Evolutionary conservation across 1,284 basidiomycete genomes (phyloP).

Genomic region (Gymnopus androsaceus): DNA sequence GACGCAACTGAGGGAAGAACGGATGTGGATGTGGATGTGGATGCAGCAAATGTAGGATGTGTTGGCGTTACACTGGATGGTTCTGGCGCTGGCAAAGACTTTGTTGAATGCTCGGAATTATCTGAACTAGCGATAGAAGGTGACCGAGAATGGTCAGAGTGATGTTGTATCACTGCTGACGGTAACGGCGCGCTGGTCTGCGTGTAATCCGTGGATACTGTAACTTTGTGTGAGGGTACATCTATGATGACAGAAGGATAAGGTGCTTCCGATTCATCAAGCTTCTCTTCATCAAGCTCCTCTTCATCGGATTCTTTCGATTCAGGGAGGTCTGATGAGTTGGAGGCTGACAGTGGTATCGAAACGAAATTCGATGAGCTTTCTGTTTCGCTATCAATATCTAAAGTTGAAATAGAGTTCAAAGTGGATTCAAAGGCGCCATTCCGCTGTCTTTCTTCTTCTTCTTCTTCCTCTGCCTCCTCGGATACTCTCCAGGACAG

Average conservation of each 20-base stretch:
- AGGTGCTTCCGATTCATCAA: constrained; percentile 13
- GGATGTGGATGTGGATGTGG: constrained; percentile 21
- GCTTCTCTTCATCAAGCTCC: background rate
- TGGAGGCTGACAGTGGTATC: constrained; percentile 39
- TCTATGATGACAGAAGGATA: constrained; percentile 53
- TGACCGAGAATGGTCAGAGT: constrained; percentile 15
- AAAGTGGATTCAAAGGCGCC: constrained; percentile 33
- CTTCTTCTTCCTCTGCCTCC: constrained; percentile 25
- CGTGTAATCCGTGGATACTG: constrained; percentile 21
- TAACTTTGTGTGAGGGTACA: constrained; percentile 33
- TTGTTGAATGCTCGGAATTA: constrained; percentile 23
- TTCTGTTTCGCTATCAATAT: constrained; percentile 42
- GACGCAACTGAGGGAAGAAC: constrained; percentile 21
- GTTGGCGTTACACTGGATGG: background rate
- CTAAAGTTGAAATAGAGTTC: constrained; percentile 59
- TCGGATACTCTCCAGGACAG: constrained; percentile 32
- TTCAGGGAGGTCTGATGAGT: background rate
- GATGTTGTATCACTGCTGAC: constrained; percentile 3
- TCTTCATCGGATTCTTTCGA: background rate
- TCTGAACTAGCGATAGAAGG: constrained; percentile 9
- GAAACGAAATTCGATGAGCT: constrained; percentile 45
- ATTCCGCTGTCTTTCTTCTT: constrained; percentile 25
- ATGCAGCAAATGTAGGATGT: constrained; percentile 3
- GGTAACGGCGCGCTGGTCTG: background rate
- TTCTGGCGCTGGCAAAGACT: constrained; percentile 24